These are phyloP conservation scores for Fremontodendron californicum DNA, from an alignment of 345 rosid species.

Conservation along the genomic window DNA sequence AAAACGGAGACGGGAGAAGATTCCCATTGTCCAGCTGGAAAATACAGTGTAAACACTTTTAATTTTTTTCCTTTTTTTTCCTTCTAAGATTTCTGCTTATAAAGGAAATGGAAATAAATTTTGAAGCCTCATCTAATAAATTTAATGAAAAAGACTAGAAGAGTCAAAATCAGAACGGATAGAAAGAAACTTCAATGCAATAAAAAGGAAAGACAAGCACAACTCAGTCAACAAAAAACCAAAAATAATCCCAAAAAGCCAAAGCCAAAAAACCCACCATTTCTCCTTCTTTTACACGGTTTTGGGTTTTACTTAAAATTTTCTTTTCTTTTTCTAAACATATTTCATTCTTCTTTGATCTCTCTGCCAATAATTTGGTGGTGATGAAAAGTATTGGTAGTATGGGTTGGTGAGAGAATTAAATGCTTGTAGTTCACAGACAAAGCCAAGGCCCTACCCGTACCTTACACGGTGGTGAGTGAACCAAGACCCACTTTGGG, in stretches of 20 bases:
- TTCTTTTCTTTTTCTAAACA: not conserved
- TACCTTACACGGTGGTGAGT: conserved; percentile 17
- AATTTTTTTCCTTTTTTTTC: not conserved
- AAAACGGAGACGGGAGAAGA: not conserved
- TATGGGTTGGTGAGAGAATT: conserved; percentile 46
- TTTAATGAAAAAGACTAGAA: not conserved
- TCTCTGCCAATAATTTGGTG: conserved; percentile 21
- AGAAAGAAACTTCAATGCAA: conserved; percentile 27
- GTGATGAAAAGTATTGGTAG: conserved; percentile 14
- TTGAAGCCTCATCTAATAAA: not conserved
- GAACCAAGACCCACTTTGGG: conserved; percentile 16
- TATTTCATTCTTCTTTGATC: not conserved
- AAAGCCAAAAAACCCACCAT: not conserved
- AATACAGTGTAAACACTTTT: not conserved
- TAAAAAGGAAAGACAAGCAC: conserved; percentile 9
- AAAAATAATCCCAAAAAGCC: conserved; percentile 14
- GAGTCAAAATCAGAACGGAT: conserved; percentile 27
- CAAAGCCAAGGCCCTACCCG: conserved; percentile 17
- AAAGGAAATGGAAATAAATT: not conserved
- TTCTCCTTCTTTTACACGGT: not conserved
- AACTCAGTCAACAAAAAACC: conserved; percentile 22
- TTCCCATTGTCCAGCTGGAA: conserved; percentile 14
- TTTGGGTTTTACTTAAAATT: not conserved
- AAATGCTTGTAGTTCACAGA: conserved; percentile 32
- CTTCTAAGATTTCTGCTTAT: not conserved